Base-by-base conservation (phyloP, 768 basidiomycete genomes). In the Stropharia rugosoannulata region DNA sequence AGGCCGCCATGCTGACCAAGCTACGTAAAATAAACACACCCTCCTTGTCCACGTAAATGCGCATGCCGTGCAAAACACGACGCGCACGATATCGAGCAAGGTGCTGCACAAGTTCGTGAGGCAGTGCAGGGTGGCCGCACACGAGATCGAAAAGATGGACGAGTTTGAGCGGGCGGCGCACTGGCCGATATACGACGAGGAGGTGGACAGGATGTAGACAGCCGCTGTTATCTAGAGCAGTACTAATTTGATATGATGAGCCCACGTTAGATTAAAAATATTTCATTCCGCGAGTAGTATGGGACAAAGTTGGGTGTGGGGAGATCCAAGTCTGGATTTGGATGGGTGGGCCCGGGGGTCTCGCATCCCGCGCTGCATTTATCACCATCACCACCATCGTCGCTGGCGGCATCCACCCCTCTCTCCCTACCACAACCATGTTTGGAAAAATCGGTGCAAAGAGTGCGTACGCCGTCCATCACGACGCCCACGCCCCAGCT, bases 401-500 rank as follows among this genome's bases (percentile, higher is more conserved):
- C 27, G 27, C 27, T 29, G 27, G 65, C 65, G 27, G 27, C 70
- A 60, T 62, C 59, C 59, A 60, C 59, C 51, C 59, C 62, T 61
- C 25, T 35, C 41, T 13, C 48, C 56, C 55, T 45, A 59, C 55
- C 27, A 59, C 54, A 27, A 59, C 58, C 52, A 62, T 84, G 81
- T 85, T 83, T 58, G 85, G 83, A 80, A 85, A 83, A 72, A 66
- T 75, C 37, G 62, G 66, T 54, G 65, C 73, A 18, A 77, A 78
- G 71, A 79, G 76, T 78, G 37, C 48, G 72, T 69, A 15, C 40
- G 42, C 38, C n/a, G 50, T 56, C 46, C 44, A 51, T n/a, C n/a
- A n/a, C n/a, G n/a, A n/a, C n/a, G n/a, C n/a, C n/a, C n/a, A n/a
- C n/a, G n/a, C n/a, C n/a, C 52, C 55, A 35, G 41, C 46, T 46